A percentile compares a stretch with the other conserved stretches of the same genome.
Conservation (phyloP, 1,139 yeast species). For the Barnettozyma hawaiiensis region DNA sequence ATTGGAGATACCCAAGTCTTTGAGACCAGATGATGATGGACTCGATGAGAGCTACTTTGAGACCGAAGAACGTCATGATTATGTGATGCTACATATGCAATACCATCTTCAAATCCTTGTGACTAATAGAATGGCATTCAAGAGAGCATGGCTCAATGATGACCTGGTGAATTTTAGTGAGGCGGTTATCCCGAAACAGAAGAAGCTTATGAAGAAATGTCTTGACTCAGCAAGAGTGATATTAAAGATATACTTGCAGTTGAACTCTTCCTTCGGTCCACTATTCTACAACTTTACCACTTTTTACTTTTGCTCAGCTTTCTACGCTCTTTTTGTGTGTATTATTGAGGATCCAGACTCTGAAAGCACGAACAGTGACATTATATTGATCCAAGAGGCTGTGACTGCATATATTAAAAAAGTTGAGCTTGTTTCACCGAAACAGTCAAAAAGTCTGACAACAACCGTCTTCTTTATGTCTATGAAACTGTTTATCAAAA, state of each 20-base stretch:
- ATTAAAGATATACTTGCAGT: constrained; percentile 8
- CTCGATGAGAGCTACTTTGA: not conserved
- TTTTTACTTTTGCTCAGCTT: constrained; percentile 21
- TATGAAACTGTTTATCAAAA: constrained; percentile 17
- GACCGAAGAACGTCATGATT: constrained; percentile 9
- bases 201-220: constrained; percentile 17
- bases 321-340: constrained; percentile 22
- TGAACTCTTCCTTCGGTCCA: constrained; percentile 7
- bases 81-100: constrained; percentile 16
- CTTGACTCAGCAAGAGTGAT: constrained; percentile 19
- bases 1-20: constrained; percentile 25
- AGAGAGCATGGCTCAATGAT: constrained; percentile 22
- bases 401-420: constrained; percentile 8
- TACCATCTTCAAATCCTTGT: constrained; percentile 18
- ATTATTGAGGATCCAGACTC: constrained; percentile 19
- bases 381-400: constrained; percentile 11
- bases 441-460: constrained; percentile 9
- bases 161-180: constrained; percentile 10
- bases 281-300: constrained; percentile 12
- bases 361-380: constrained; percentile 12
- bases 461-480: constrained; percentile 11
- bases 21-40: constrained; percentile 12
- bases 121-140: constrained; percentile 25
- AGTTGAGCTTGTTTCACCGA: not conserved
- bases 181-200: constrained; percentile 15